These are phyloP conservation scores for Hyphopichia khmerensis DNA, from an alignment of 1,139 yeast genomes.

Conservation along the genomic window DNA sequence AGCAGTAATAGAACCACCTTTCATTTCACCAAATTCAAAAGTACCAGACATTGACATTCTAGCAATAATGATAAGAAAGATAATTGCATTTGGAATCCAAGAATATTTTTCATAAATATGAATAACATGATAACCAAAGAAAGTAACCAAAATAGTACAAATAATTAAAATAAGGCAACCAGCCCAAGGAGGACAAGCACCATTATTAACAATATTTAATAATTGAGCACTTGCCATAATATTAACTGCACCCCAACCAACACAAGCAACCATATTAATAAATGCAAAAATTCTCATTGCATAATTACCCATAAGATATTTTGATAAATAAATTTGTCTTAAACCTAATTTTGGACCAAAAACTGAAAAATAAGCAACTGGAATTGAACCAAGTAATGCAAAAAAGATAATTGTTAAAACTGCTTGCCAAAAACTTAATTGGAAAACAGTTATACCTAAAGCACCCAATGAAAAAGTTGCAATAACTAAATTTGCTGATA, in stretches of 20 bases:
- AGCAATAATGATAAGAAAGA: slow-evolving; percentile 75
- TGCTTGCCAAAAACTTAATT: slow-evolving; percentile 64
- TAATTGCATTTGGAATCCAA: slow-evolving; percentile 79
- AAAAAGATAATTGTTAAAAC: slow-evolving; percentile 67
- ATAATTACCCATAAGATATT: slow-evolving; percentile 73
- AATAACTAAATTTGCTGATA: slow-evolving; percentile 85
- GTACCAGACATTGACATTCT: slow-evolving; percentile 67
- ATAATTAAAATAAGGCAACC: slow-evolving; percentile 75
- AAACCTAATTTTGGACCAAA: slow-evolving; percentile 86
- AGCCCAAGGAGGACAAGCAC: slow-evolving; percentile 83
- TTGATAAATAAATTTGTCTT: slow-evolving; percentile 82
- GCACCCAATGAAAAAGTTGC: slow-evolving; percentile 84
- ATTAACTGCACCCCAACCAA: slow-evolving; percentile 39
- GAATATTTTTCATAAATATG: slow-evolving; percentile 82
- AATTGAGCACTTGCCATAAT: slow-evolving; percentile 70
- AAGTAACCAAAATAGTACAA: slow-evolving; percentile 71
- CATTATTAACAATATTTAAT: slow-evolving; percentile 71
- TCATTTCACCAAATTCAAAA: slow-evolving; percentile 50
- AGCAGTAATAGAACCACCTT: slow-evolving; percentile 60
- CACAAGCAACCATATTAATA: slow-evolving; percentile 54
- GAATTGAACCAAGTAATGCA: slow-evolving; percentile 65
- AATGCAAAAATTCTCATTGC: slow-evolving; percentile 77
- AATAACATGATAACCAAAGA: slow-evolving; percentile 82
- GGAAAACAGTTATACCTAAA: slow-evolving; percentile 62
- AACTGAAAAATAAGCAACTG: slow-evolving; percentile 80